phyloP scores from a whole-genome alignment of 257 asterid genomes.

The Nicotiana benthamiana region DNA sequence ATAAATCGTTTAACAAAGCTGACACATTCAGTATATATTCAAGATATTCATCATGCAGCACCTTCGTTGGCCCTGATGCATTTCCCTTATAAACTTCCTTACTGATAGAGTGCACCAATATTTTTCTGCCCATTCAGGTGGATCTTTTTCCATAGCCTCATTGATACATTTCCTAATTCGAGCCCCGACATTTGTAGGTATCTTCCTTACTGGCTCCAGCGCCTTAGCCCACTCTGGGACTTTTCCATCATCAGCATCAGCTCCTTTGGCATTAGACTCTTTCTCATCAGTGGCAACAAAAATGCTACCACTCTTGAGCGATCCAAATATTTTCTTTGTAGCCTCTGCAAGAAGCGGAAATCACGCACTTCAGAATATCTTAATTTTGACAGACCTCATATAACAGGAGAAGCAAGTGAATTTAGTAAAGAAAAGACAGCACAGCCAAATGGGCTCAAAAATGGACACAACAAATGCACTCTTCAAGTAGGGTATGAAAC shows the following conservation, averaged over 20 bases:
- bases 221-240: slow-evolving; percentile 86
- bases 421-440: neutral
- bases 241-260: slow-evolving; percentile 32
- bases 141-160: slow-evolving; percentile 69
- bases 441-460: neutral
- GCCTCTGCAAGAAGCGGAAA: slow-evolving; percentile 92
- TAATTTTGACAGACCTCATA: neutral
- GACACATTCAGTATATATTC: too few species aligned
- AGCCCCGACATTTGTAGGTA: slow-evolving; percentile 97
- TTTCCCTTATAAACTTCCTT: slow-evolving; percentile 96
- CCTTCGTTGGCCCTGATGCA: slow-evolving; percentile 99
- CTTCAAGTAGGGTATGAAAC: neutral
- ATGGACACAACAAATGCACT: neutral
- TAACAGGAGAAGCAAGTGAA: neutral
- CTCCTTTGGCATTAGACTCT: slow-evolving; percentile 32
- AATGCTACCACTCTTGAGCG: slow-evolving; percentile 44
- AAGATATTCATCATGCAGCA: too few species aligned
- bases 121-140: slow-evolving; percentile 85
- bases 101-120: slow-evolving; percentile 79
- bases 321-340: slow-evolving; percentile 61
- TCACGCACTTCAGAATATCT: slow-evolving; percentile 17
- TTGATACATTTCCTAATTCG: slow-evolving; percentile 69
- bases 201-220: slow-evolving; percentile 92
- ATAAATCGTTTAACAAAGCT: too few species aligned
- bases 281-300: slow-evolving; percentile 34